Evolutionary conservation across 306 rosid genomes (phyloP), one percentile per base, ranked within the genome.

Genomic region (Carpinus viminea): DNA sequence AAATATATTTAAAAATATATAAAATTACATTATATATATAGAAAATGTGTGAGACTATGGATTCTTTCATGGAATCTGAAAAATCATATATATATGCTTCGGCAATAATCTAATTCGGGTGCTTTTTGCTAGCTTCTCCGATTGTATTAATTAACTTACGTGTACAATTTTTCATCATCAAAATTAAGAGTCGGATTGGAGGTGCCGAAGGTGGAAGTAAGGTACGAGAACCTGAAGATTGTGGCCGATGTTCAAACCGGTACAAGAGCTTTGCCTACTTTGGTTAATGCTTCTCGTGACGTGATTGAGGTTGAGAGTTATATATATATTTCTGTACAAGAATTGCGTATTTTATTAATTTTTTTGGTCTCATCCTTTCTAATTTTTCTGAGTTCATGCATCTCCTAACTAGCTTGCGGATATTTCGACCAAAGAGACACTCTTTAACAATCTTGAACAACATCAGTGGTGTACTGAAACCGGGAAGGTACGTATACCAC

Each of bases 181-280:
- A 72, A 70, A 93, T 24, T 24, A 24, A 24, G 98, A 77, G 98
- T 85, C 46, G 92, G 89, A 82, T 61, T 93, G 82, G 91, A 83
- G 43, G 77, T 90, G 76, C 93, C 95, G 15, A 91, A 54, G 3
- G 69, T 93, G 11, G 98, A 93, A 79, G 88, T 93, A 26, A 85
- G 87, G 68, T 93, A 76, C 70, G 81, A 28, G 80, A 78, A 93
- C 74, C 82, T 91, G 87, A 88, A 81, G 12, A 74, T 91, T 11
- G 82, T 17, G 70, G 98, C 97, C 10, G 51, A 91, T 12, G 91
- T 93, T 74, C 91, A 91, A 70, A 50, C 77, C 17, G 98, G 95
- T 51, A 80, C 88, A 62, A 85, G 97, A 87, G 89, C 95, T 61
- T 80, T 93, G 76, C 98, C 95, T 72, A 93, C 98, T 76, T 78